Conservation (phyloP, 2,329 filamentous ascomycete species). For the Curvularia sp. region DNA sequence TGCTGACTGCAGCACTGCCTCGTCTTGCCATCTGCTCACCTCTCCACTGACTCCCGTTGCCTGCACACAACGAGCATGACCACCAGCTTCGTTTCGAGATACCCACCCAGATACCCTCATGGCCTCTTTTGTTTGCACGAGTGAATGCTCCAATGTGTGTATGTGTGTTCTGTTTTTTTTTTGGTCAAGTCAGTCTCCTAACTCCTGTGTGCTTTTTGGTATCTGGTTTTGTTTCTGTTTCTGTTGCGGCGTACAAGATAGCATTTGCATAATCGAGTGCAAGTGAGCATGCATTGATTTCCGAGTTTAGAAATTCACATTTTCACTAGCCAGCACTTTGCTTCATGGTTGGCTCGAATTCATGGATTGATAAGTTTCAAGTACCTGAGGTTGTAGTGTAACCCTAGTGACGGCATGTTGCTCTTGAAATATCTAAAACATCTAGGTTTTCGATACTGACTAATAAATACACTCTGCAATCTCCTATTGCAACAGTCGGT, state of each 20-base stretch:
- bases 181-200: background rate
- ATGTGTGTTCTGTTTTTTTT: background rate
- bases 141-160: background rate
- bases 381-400: background rate
- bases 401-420: background rate
- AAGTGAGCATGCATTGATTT: background rate
- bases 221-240: background rate
- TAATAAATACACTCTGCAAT: background rate
- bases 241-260: background rate
- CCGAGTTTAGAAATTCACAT: background rate
- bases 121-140: slow-evolving; percentile 14
- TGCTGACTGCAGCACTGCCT: slow-evolving; percentile 31
- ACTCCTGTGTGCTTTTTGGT: background rate
- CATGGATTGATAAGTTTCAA: background rate
- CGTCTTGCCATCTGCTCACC: background rate
- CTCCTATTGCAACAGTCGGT: background rate
- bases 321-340: background rate
- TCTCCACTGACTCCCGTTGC: background rate
- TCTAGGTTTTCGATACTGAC: background rate
- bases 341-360: background rate
- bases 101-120: slow-evolving; percentile 21
- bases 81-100: slow-evolving; percentile 24
- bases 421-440: background rate
- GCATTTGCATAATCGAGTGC: slow-evolving; percentile 4
- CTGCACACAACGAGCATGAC: slow-evolving; percentile 4